phyloP scores from a whole-genome alignment of 148 eudicot species.

The Rhododendron kiyosumense region DNA sequence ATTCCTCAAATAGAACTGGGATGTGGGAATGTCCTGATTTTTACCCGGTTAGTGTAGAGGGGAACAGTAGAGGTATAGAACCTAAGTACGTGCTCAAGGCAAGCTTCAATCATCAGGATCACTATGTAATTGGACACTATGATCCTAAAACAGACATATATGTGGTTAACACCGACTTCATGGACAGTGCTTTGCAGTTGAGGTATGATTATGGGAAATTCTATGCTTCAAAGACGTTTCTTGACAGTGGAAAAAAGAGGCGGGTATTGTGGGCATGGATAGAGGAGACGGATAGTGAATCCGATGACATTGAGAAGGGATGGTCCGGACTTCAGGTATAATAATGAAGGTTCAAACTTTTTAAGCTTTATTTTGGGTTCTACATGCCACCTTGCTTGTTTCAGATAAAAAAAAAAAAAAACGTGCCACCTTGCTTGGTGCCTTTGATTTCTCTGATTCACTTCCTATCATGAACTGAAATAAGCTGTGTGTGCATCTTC shows the following conservation, averaged over 20 bases:
- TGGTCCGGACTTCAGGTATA: conserved; percentile 29
- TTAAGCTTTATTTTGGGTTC: neutral
- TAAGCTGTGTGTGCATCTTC: neutral
- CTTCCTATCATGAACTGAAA: neutral
- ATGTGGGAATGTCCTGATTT: conserved; percentile 35
- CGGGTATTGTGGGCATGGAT: conserved; percentile 28
- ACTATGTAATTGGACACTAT: conserved; percentile 18
- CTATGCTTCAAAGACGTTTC: conserved; percentile 28
- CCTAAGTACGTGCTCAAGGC: conserved; percentile 21
- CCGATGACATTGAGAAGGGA: conserved; percentile 22
- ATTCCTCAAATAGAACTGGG: conserved; percentile 14
- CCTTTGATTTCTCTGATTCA: neutral
- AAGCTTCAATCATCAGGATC: conserved; percentile 9
- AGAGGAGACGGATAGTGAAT: conserved; percentile 15
- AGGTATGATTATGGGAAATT: conserved; percentile 26
- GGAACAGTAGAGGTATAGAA: neutral
- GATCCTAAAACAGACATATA: conserved; percentile 6
- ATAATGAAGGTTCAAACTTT: neutral
- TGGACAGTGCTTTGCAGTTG: neutral
- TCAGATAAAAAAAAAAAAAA: too few relatives aligned
- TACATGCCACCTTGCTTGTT: too few relatives aligned
- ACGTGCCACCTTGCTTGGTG: too few relatives aligned
- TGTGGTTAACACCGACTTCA: neutral
- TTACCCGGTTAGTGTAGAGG: conserved; percentile 8
- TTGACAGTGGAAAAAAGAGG: conserved; percentile 13